Base-by-base conservation (phyloP, 805 yeast genomes). In the Pichia thaimueangensis region DNA sequence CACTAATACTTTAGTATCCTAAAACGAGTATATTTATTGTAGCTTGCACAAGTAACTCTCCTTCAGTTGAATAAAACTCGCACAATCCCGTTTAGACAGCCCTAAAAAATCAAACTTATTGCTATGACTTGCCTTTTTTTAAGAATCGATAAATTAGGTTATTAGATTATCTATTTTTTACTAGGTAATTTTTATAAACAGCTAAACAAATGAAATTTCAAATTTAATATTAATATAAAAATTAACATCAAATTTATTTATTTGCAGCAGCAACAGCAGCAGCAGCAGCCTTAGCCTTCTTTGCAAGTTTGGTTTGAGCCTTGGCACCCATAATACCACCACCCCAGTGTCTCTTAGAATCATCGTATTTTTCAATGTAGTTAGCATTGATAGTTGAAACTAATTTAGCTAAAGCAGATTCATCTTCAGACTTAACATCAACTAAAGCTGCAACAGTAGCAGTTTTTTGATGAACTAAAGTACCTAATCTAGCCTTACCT, bases 401-500 rank as follows among this genome's bases (percentile, higher is more conserved):
- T 64, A 91, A 80, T 70, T 86, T 85, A 58, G 97, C 89, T 63
- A 91, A 81, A 65, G 86, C 89, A 66, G 96, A 79, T 76, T 87
- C 93, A 71, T 91, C 97, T 71, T 86, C 97, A 52, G 95, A 71
- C 65, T 74, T 76, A 62, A 93, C 96, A 70, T 91, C 98, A 57
- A 95, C 87, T 69, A 93, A 73, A 64, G 97, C 97, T 64, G 94
- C 96, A 58, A 87, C 97, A 50, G 97, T 81, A 55, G 97, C 82
- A 64, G 91, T 88, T 83, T 91, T 91, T 80, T 89, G 80, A 88
- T 91, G 96, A 53, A 88, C 96, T 63, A 91, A 73, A 63, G 97
- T 84, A 59, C 97, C 97, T 65, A 91, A 82, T 80, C 97, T 86
- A 58, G 96, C 96, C 85, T 88, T 88, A 71, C 96, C 96, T 82